phyloP scores from a whole-genome alignment of 1,139 yeast species.

The Nakaseomyces sp. region DNA sequence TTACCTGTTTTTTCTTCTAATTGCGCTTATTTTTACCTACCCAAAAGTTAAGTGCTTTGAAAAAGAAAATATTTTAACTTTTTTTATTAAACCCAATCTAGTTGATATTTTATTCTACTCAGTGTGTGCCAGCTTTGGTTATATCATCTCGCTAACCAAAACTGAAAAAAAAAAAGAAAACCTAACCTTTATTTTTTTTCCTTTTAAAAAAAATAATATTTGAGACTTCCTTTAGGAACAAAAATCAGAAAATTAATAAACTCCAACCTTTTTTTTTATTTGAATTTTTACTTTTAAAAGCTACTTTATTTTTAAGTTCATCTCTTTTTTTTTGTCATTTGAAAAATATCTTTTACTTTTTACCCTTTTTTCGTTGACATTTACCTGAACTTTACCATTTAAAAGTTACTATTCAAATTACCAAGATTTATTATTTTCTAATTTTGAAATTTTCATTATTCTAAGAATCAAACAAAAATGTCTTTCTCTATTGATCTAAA shows the following conservation, averaged over 20 bases:
- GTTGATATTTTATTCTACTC: neutral
- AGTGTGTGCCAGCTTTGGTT: slow-evolving; percentile 4
- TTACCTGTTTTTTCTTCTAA: neutral
- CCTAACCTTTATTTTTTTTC: neutral
- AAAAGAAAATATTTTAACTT: too few species aligned
- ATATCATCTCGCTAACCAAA: neutral
- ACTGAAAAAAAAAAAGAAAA: neutral
- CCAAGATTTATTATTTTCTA: neutral
- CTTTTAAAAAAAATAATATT: neutral
- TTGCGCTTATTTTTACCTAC: neutral
- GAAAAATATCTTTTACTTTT: neutral
- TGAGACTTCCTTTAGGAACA: neutral
- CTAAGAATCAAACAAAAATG: neutral
- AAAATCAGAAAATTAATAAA: neutral
- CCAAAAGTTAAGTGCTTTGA: neutral
- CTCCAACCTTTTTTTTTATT: neutral
- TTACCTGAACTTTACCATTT: too few species aligned
- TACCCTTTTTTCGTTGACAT: neutral
- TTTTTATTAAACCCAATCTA: neutral
- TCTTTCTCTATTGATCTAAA: slow-evolving; percentile 1
- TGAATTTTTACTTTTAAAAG: neutral
- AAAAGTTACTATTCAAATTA: too few species aligned
- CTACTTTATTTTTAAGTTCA: neutral
- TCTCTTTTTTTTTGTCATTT: neutral
- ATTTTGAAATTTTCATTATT: neutral